These are phyloP conservation scores for Trichomonascus vanleenenianus DNA, from an alignment of 805 yeast species.

Conservation along the genomic window DNA sequence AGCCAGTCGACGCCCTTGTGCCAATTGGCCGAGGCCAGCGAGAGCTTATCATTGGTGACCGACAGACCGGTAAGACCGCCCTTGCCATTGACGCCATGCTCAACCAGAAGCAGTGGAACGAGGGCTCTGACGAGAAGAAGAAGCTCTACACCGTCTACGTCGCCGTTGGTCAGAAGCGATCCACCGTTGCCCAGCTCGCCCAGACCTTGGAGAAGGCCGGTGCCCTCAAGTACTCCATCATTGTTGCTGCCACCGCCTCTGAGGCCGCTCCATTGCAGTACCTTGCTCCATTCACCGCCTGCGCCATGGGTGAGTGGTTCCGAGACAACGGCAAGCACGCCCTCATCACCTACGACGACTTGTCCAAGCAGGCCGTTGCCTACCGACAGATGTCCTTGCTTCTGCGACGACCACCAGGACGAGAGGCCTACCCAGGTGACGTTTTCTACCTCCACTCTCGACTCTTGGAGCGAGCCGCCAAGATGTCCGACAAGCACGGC, in stretches of 20 bases:
- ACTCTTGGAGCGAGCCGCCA: slow-evolving; percentile 95
- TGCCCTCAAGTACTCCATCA: slow-evolving; percentile 94
- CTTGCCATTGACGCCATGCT: slow-evolving; percentile 97
- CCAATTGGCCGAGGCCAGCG: slow-evolving; percentile 99
- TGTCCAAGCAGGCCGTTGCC: slow-evolving; percentile 99
- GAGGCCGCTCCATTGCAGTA: slow-evolving; percentile 99
- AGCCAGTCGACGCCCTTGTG: slow-evolving; percentile 97
- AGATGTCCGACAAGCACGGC: slow-evolving; percentile 84
- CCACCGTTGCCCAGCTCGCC: slow-evolving; percentile 98
- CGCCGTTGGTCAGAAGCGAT: slow-evolving; percentile 99
- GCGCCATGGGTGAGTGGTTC: slow-evolving; percentile 99
- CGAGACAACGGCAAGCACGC: slow-evolving; percentile 99
- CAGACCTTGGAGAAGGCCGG: slow-evolving; percentile 98
- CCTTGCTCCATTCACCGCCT: slow-evolving; percentile 99
- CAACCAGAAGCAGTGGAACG: slow-evolving; percentile 99
- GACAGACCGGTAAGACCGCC: slow-evolving; percentile 99
- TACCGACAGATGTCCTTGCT: slow-evolving; percentile 98
- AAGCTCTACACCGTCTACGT: slow-evolving; percentile 99
- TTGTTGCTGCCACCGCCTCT: slow-evolving; percentile 99
- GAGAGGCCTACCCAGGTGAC: slow-evolving; percentile 97
- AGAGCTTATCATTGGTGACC: slow-evolving; percentile 99
- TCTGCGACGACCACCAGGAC: slow-evolving; percentile 95
- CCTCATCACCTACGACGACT: slow-evolving; percentile 92
- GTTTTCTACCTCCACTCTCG: slow-evolving; percentile 94
- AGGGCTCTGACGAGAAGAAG: slow-evolving; percentile 90